phyloP scores from a whole-genome alignment of 257 asterid species.

The Petrea volubilis region DNA sequence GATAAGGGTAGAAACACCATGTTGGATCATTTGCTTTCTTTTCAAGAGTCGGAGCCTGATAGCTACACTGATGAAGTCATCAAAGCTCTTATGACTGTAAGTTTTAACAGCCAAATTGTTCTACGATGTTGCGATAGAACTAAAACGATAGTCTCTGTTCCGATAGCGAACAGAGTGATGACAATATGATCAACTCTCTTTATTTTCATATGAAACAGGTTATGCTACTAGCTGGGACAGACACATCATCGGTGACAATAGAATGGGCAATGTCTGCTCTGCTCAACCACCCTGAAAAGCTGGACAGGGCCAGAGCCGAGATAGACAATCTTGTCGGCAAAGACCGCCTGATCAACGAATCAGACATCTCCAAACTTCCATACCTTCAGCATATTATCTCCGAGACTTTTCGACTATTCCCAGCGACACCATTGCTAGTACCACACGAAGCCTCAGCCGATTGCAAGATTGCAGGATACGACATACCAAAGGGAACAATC shows the following conservation, averaged over 20 bases:
- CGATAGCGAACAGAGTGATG: too few species aligned
- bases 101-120: not conserved
- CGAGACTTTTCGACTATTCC: conserved; percentile 53
- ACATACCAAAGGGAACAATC: conserved; percentile 56
- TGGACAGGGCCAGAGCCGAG: conserved; percentile 56
- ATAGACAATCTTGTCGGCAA: conserved; percentile 44
- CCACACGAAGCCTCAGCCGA: conserved; percentile 59
- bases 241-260: conserved; percentile 50
- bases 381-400: conserved; percentile 47
- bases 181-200: too few species aligned
- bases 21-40: conserved; percentile 58
- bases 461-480: conserved; percentile 51
- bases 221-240: conserved; percentile 54
- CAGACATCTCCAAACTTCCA: conserved; percentile 49
- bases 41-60: conserved; percentile 59
- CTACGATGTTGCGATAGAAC: too few species aligned
- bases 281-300: conserved; percentile 55
- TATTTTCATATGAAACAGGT: conserved; percentile 19
- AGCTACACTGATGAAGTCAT: conserved; percentile 52
- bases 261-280: conserved; percentile 70
- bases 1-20: conserved; percentile 33
- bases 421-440: conserved; percentile 51
- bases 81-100: conserved; percentile 51
- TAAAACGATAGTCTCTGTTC: too few species aligned
- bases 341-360: conserved; percentile 45